phyloP scores from a whole-genome alignment of 2,329 filamentous ascomycete species.

The Daldinia sp. region DNA sequence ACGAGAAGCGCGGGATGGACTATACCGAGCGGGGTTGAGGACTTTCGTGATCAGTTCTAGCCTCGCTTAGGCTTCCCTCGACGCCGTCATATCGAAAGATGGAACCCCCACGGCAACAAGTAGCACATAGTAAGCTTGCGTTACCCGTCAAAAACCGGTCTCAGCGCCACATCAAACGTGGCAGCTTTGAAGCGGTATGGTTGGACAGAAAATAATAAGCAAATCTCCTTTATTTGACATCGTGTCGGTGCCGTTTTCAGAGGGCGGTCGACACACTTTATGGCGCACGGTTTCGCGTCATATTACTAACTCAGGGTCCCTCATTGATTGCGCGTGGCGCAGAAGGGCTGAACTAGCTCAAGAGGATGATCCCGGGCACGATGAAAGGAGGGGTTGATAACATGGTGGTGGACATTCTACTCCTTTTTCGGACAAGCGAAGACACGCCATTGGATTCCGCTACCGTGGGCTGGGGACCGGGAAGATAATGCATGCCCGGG shows the following conservation, averaged over 20 bases:
- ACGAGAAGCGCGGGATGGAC: conserved; percentile 7
- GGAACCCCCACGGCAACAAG: conserved; percentile 21
- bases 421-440: conserved; percentile 37
- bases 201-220: conserved; percentile 14
- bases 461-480: conserved; percentile 36
- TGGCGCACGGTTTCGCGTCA: conserved; percentile 20
- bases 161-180: conserved; percentile 23
- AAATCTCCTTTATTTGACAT: not conserved
- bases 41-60: conserved; percentile 19
- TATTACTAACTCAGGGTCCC: conserved; percentile 22
- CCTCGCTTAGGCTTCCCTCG: conserved; percentile 1
- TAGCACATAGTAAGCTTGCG: conserved; percentile 17
- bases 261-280: conserved; percentile 7
- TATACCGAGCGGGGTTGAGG: not conserved
- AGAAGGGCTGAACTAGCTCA: conserved; percentile 27
- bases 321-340: conserved; percentile 12
- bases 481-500: conserved; percentile 33
- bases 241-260: not conserved
- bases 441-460: conserved; percentile 40
- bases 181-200: conserved; percentile 7
- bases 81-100: conserved; percentile 6
- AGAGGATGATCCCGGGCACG: conserved; percentile 5
- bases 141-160: conserved; percentile 13
- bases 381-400: conserved; percentile 28
- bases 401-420: conserved; percentile 20